Evolutionary conservation across 2,329 filamentous ascomycete species (phyloP).

Genomic region (Neoarthrinium moseri): DNA sequence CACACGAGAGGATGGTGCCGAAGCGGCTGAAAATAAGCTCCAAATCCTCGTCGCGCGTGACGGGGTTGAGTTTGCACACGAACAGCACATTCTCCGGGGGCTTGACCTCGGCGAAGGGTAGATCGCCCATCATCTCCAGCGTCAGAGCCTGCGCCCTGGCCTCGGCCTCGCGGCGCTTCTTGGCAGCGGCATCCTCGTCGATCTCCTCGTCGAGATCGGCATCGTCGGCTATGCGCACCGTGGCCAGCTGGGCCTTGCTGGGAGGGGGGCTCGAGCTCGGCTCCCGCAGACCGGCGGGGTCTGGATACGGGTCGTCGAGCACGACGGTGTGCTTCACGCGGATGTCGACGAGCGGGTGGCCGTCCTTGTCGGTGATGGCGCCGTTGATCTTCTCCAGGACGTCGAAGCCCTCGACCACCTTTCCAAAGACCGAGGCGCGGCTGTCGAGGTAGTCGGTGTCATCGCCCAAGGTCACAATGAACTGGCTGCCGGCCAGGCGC

Average conservation of each 20-base stretch:
- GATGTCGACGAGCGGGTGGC: constrained; percentile 89
- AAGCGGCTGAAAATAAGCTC: constrained; percentile 97
- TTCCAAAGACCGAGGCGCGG: constrained; percentile 92
- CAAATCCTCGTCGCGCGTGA: constrained; percentile 91
- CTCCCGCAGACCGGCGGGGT: constrained; percentile 73
- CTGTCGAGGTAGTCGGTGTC: constrained; percentile 88
- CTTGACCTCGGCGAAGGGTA: constrained; percentile 96
- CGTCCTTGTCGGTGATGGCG: constrained; percentile 81
- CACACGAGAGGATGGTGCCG: constrained; percentile 90
- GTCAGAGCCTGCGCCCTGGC: constrained; percentile 92
- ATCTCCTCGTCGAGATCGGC: constrained; percentile 69
- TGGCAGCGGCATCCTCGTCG: constrained; percentile 80
- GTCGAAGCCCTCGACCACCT: constrained; percentile 95
- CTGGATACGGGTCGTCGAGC: constrained; percentile 87
- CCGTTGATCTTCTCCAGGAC: constrained; percentile 90
- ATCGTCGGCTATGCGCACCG: constrained; percentile 88
- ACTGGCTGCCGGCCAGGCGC: constrained; percentile 84
- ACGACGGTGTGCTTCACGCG: constrained; percentile 90
- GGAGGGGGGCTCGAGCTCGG: constrained; percentile 80
- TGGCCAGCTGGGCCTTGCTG: constrained; percentile 81
- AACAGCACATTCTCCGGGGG: constrained; percentile 97
- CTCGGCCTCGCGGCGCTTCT: constrained; percentile 79
- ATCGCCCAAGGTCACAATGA: constrained; percentile 87
- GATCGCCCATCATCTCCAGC: constrained; percentile 94
- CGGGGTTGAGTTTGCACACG: constrained; percentile 96